Base-by-base conservation (phyloP, 2,329 filamentous ascomycete genomes). In the Phaeosphaeria sp. region DNA sequence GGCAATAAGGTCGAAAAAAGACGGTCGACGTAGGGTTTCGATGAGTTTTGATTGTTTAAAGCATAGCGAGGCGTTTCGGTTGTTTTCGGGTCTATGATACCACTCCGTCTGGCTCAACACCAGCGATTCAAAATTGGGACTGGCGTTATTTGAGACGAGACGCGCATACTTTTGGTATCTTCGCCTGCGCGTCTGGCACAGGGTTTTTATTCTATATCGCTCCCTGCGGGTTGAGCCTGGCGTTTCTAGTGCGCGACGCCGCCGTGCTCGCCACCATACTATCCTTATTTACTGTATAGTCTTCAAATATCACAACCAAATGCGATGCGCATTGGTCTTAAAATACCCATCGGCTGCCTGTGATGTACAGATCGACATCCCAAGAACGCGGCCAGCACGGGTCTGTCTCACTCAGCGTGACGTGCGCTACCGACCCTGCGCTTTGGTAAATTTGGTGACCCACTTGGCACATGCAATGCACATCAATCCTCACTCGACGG, bases 161-260 rank as follows among this genome's bases (percentile, higher is more conserved):
- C 36, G 46, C 51, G 22, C 18, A 20, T 44, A 33, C 21, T 23
- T 36, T 47, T 13, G 33, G 23, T 15, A 21, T 17, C 15, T 25
- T 11, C 7, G 52, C 21, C 22, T 9, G 36, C 9, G 15, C 27
- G 17, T 48, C 20, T 52, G 21, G 30, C 6, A 43, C 41, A 21
- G 43, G 7, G 22, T 50, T 53, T 52, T 56, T 46, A 53, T 55
- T 55, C 11, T 23, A 50, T 44, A 57, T 56, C 39, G 72, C 72
- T 75, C 72, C 72, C 72, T 66, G 42, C 57, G 64, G 73, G 73
- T 76, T 60, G 73, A 76, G 73, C 71, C 63, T 67, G 67, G 71
- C 59, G 64, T 69, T 46, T 64, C 20, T 52, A 41, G 22, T 50
- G 22, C 43, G 55, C 51, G 58, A 53, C 43, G 63, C 62, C 56